These are phyloP conservation scores for Scutellaria baicalensis DNA, from an alignment of 257 asterid genomes.

Conservation along the genomic window DNA sequence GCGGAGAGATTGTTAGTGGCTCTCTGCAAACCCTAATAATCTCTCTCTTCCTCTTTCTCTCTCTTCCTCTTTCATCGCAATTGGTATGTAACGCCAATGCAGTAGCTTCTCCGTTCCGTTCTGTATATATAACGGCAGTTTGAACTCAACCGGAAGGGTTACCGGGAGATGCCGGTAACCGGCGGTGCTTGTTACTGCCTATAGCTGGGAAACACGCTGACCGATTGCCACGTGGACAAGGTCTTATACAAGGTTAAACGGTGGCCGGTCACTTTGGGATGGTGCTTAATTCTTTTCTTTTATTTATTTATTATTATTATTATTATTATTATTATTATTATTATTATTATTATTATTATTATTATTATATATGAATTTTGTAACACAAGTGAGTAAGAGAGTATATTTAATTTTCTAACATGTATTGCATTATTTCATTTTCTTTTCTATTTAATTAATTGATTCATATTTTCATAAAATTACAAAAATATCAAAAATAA, in stretches of 20 bases:
- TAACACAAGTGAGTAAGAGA: too few relatives aligned
- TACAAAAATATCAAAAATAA: not conserved
- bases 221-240: conserved; percentile 11
- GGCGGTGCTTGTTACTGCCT: conserved; percentile 1
- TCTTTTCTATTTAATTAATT: not conserved
- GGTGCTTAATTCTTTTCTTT: too few relatives aligned
- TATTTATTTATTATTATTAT: too few relatives aligned
- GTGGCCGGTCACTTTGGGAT: too few relatives aligned
- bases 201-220: conserved; percentile 13
- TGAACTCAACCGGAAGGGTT: not conserved
- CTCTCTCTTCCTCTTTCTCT: not conserved
- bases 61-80: not conserved
- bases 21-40: conserved; percentile 22
- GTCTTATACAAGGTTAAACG: not conserved
- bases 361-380: too few relatives aligned
- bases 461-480: not conserved
- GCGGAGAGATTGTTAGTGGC: not conserved
- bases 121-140: not conserved
- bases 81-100: not conserved
- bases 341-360: too few relatives aligned
- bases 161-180: conserved; percentile 24
- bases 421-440: not conserved
- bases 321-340: too few relatives aligned
- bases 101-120: not conserved
- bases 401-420: too few relatives aligned